Evolutionary conservation across 495 filamentous ascomycete species (phyloP), one percentile per base, ranked within the genome.

Genomic region (Hypoxylon crocopeplum): DNA sequence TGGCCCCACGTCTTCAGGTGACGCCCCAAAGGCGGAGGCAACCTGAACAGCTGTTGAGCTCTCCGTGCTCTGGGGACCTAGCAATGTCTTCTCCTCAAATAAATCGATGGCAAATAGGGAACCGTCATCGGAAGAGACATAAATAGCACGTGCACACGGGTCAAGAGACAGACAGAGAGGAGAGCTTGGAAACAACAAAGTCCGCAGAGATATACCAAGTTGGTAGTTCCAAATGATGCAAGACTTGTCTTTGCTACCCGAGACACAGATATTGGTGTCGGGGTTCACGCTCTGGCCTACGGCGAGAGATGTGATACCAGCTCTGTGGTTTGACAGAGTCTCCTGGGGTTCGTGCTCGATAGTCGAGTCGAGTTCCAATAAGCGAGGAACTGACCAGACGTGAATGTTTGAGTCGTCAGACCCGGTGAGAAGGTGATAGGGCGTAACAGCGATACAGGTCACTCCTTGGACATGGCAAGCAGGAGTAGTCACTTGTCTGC

Each of bases 141-240:
- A 97, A 54, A 90, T 81, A 8, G 88, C 92, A 32, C 94, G 83
- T 48, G 94, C 88, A 38, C 86, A 88, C 1, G 93, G 89, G 69
- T 98, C 94, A 3, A 98, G 73, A 7, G 83, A 79, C 20, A 96
- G 65, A 58, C 86, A 92, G 20, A 85, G 76, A 13, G 93, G 89
- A 17, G 81, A 79, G n/a, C 77, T 79, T 1, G 88, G 82, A 40
- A 97, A 82, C 15, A 98, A 79, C 59, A 90, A 86, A 13, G 91
- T 96, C 56, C 92, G 86, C 51, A 97, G 70, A 17, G 84, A 78
- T 22, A 79, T 79, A 29, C 92, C 92, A 1, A 82, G 89, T 21
- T 86, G 83, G 67, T 93, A 94, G 69, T 97, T 90, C 94, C 94
- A 98, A 48, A 90, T 82, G 57, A 94, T 86, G 56, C 87, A 88